phyloP scores from a whole-genome alignment of 73 alveolate genomes.

The Tetrahymena elliotti region DNA sequence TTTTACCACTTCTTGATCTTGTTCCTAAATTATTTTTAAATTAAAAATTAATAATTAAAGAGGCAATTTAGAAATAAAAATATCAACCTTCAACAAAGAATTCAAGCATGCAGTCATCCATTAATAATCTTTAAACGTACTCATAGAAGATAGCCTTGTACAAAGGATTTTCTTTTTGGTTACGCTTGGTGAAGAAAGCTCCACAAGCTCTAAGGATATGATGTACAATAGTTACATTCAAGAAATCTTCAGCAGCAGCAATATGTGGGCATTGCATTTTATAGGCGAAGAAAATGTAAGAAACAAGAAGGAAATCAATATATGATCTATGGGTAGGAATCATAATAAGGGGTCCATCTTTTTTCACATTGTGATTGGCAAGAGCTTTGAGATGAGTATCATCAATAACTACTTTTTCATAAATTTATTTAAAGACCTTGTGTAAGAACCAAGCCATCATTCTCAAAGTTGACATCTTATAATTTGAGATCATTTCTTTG shows the following conservation, averaged over 20 bases:
- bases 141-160: slow-evolving; percentile 75
- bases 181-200: slow-evolving; percentile 79
- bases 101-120: slow-evolving; percentile 58
- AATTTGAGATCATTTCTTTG: slow-evolving; percentile 55
- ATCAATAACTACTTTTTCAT: slow-evolving; percentile 69
- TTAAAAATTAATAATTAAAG: neutral
- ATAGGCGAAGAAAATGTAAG: slow-evolving; percentile 69
- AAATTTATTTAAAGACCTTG: slow-evolving; percentile 58
- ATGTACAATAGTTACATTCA: slow-evolving; percentile 60
- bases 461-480: slow-evolving; percentile 41
- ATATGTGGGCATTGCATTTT: slow-evolving; percentile 76
- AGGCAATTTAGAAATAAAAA: neutral
- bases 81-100: slow-evolving; percentile 61
- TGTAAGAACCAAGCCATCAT: slow-evolving; percentile 55
- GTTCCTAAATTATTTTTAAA: slow-evolving; percentile 43
- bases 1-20: slow-evolving; percentile 74
- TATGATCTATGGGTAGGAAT: slow-evolving; percentile 89
- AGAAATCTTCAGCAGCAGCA: slow-evolving; percentile 89
- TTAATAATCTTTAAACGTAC: slow-evolving; percentile 55
- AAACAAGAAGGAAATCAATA: slow-evolving; percentile 73
- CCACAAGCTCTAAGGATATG: slow-evolving; percentile 70
- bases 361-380: slow-evolving; percentile 31
- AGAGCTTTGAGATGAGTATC: slow-evolving; percentile 40
- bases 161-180: slow-evolving; percentile 59
- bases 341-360: slow-evolving; percentile 60